These are phyloP conservation scores for Dunaliella primolecta DNA, from an alignment of 139 green algal genomes.

Conservation along the genomic window DNA sequence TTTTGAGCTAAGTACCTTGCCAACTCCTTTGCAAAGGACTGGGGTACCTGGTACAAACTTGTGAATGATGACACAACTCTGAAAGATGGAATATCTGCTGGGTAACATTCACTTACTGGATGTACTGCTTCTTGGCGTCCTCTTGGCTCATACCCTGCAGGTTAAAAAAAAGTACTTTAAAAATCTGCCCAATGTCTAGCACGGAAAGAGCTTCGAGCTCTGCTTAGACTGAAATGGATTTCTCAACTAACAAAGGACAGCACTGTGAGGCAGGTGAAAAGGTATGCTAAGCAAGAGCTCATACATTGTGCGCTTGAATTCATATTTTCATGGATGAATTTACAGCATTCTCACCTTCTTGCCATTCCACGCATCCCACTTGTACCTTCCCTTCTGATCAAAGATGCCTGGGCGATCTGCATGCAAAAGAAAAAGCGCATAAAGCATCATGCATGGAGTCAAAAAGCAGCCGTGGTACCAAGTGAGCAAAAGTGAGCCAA, in stretches of 20 bases:
- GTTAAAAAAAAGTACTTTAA: not conserved
- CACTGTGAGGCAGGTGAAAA: no score
- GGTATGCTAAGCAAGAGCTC: no score
- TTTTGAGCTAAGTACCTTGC: not conserved
- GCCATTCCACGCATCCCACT: constrained; percentile 72
- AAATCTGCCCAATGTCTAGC: no score
- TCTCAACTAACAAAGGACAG: no score
- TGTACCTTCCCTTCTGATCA: constrained; percentile 64
- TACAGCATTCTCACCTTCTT: constrained; percentile 47
- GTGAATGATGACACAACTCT: not conserved
- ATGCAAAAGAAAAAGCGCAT: constrained; percentile 10
- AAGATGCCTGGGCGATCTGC: constrained; percentile 58
- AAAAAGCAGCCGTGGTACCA: no score
- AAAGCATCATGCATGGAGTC: not conserved
- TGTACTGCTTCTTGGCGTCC: constrained; percentile 61
- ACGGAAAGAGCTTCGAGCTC: no score
- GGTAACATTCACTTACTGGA: constrained; percentile 50
- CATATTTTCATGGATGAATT: no score
- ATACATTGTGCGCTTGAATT: no score
- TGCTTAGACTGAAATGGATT: no score
- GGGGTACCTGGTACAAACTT: not conserved
- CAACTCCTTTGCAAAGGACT: not conserved
- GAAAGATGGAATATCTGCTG: no score
- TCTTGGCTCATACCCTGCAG: constrained; percentile 52
- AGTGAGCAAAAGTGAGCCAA: no score